Evolutionary conservation across 768 basidiomycete genomes (phyloP), one percentile per base, ranked within the genome.

Genomic region (Xerocomus brunneocitrinus): DNA sequence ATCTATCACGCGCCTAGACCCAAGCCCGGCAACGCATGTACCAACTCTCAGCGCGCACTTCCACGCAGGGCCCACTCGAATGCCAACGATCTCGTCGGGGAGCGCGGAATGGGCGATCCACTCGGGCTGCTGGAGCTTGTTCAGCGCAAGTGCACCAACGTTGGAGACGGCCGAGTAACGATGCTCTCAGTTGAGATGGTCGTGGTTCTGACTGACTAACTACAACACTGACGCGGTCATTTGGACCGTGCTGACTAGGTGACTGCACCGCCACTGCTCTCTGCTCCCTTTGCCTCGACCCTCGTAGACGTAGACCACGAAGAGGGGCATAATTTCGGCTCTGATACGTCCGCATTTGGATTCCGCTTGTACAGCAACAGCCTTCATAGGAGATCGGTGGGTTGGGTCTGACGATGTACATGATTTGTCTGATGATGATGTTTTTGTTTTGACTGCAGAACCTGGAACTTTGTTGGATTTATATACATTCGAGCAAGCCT

Each of bases 41-140:
- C 56, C 58, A 6, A 50, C 8, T 22, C 61, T 57, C 49, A 65
- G 47, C 9, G 54, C 47, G 7, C 13, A 41, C 52, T 53, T 43
- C 60, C 54, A 22, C 53, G 38, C n/a, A 12, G 34, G 32, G 41
- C 56, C 34, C 7, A 54, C 16, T 13, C 16, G 54, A 16, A 16
- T 7, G 16, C 36, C 36, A 14, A 16, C 51, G 27, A 55, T 44
- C 12, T 53, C 35, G 8, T 58, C 39, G 2, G 60, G 42, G 8
- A 69, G 50, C 10, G 58, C 51, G 12, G 41, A 61, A 16, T 40
- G 52, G 27, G 40, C 8, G 48, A 68, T 57, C 69, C 69, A 72
- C 14, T 46, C 49, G 8, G 66, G 67, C 51, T 68, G 65, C 22
- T 56, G 51, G 27, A 71, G 38, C 16, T 9, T 56, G 27, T 40